A percentile compares a stretch with the other conserved stretches of the same genome.
Conservation (phyloP, 164 flowering plant species). For the Annona squamosa region DNA sequence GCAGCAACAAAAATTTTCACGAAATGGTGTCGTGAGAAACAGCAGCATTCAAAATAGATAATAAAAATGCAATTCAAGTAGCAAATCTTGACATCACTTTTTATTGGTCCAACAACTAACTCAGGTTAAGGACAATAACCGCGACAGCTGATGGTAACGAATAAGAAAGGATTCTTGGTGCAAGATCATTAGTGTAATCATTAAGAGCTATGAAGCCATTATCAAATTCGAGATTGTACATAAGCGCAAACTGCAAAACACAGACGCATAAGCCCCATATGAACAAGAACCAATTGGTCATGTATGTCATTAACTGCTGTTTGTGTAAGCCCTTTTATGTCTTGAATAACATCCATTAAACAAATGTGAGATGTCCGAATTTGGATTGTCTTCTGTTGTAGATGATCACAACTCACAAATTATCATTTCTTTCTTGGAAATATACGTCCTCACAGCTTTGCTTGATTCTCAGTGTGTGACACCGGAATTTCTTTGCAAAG, state of each 20-base stretch:
- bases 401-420: too few species aligned
- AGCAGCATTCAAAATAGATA: not conserved
- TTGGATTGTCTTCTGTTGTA: too few species aligned
- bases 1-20: conserved; percentile 18
- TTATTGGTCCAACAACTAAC: not conserved
- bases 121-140: not conserved
- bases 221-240: not conserved
- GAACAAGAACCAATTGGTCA: not conserved
- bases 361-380: too few species aligned
- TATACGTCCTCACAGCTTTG: too few species aligned
- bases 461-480: too few species aligned
- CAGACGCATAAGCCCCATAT: not conserved
- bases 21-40: not conserved
- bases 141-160: not conserved
- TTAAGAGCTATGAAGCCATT: not conserved
- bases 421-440: too few species aligned
- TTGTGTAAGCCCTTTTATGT: too few species aligned
- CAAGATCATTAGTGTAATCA: not conserved
- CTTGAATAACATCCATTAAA: too few species aligned
- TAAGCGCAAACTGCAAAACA: not conserved
- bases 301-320: not conserved
- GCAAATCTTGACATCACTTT: not conserved
- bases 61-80: not conserved
- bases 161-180: not conserved
- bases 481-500: too few species aligned